Conservation (phyloP, 768 basidiomycete genomes). For the Pisolithus microcarpus region DNA sequence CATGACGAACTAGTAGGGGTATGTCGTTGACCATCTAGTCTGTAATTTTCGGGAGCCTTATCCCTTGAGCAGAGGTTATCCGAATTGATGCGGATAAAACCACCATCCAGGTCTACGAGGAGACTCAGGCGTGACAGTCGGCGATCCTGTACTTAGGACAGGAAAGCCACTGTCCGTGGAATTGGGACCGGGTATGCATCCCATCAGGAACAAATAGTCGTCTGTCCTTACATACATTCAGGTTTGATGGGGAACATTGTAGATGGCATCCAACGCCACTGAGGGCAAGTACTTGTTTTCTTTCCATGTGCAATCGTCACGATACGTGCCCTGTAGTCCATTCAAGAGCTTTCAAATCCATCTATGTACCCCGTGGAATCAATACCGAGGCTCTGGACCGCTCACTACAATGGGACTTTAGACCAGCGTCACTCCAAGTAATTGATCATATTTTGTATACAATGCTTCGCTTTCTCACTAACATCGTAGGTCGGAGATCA, state of each 20-base stretch:
- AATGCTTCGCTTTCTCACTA: constrained; percentile 2
- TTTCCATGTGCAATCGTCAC: constrained; percentile 2
- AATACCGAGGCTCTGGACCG: constrained; percentile 94
- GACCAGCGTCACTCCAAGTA: constrained; percentile 73
- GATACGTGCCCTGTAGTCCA: constrained; percentile 43
- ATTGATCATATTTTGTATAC: neutral
- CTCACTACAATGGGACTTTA: constrained; percentile 90
- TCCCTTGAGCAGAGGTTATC: constrained; percentile 78
- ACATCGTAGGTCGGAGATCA: constrained; percentile 80
- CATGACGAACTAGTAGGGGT: constrained; percentile 99
- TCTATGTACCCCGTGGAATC: constrained; percentile 98
- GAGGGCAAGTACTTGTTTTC: constrained; percentile 45
- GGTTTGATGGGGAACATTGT: constrained; percentile 99
- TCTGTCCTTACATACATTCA: constrained; percentile 24
- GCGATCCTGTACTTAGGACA: constrained; percentile 94
- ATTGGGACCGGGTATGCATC: constrained; percentile 79
- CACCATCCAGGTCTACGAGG: constrained; percentile 99
- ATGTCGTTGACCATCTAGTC: constrained; percentile 14
- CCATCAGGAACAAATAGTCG: neutral
- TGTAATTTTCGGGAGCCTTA: constrained; percentile 9
- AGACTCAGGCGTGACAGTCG: constrained; percentile 99
- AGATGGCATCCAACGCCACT: constrained; percentile 91
- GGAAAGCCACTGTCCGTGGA: constrained; percentile 98
- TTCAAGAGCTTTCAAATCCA: constrained; percentile 96
- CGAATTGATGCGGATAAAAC: constrained; percentile 97